Base-by-base conservation (phyloP, 2,329 filamentous ascomycete genomes). In the Neocucurbitaria cava region DNA sequence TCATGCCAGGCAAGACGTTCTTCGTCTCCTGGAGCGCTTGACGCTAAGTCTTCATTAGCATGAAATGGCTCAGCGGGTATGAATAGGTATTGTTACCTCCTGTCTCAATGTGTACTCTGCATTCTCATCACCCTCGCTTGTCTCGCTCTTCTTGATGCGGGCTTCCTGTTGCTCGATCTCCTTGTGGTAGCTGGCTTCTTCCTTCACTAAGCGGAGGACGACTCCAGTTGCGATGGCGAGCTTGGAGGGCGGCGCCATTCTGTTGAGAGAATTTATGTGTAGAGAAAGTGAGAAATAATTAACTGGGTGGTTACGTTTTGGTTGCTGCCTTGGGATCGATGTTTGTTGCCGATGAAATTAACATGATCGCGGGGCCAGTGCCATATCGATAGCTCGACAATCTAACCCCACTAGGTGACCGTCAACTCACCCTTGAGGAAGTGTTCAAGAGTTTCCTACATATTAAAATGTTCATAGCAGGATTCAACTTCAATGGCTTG, bases 171-270 rank as follows among this genome's bases (percentile, higher is more conserved):
- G 82, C 60, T 84, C 81, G 18, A 93, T 84, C 76, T 99, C 95
- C 72, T 89, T 89, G 81, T 93, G 89, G 79, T 99, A 98, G 68
- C 89, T 94, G 35, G 85, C 82, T 76, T 97, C 91, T 77, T 99
- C 95, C 77, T 96, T 97, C 63, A 96, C 86, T 43, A 98, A 85
- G 54, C 95, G 91, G 67, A 85, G 82, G 64, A 98, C 86, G 18
- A 91, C 87, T 58, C 88, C 86, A 21, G 91, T 95, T 40, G 89
- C 87, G 72, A 97, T 95, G 68, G 86, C 78, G 74, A 97, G 86
- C 65, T 88, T 84, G 1, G 88, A 87, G 40, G 90, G 90, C 28
- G 91, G 83, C 3, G 91, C 84, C 92, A 96, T 96, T 45, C 46
- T 76, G 3, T 8, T 46, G 24, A 26, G 5, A 26, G 9, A 15